A percentile compares a stretch with the other conserved stretches of the same genome.
These are phyloP conservation scores for Penicillium dipodomyicola DNA, from an alignment of 495 filamentous ascomycete species.

Conservation along the genomic window DNA sequence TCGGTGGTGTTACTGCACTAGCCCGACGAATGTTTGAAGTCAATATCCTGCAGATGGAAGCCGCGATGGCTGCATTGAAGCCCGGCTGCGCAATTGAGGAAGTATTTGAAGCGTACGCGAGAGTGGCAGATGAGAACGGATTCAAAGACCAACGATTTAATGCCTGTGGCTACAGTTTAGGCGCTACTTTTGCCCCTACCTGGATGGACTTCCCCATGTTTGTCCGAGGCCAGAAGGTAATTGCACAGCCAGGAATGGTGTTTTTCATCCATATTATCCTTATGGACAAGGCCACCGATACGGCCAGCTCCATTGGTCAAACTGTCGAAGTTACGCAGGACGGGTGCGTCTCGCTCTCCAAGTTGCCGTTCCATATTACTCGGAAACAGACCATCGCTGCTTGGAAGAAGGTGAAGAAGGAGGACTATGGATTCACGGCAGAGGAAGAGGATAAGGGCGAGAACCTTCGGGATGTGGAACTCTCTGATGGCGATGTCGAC, in stretches of 20 bases:
- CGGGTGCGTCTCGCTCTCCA: constrained; percentile 24
- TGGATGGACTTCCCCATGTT: constrained; percentile 33
- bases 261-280: constrained; percentile 31
- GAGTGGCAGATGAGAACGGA: constrained; percentile 27
- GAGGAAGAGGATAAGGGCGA: constrained; percentile 23
- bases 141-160: constrained; percentile 29
- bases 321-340: constrained; percentile 25
- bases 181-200: constrained; percentile 25
- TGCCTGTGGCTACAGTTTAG: constrained; percentile 23
- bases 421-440: constrained; percentile 25
- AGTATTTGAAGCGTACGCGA: constrained; percentile 28
- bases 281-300: constrained; percentile 30
- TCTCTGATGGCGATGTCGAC: constrained; percentile 23
- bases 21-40: constrained; percentile 22
- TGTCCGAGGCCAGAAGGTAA: constrained; percentile 22
- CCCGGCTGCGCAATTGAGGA: constrained; percentile 23
- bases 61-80: constrained; percentile 23
- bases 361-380: constrained; percentile 25
- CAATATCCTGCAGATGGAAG: constrained; percentile 27
- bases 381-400: constrained; percentile 24
- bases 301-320: constrained; percentile 26
- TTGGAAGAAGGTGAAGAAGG: constrained; percentile 28
- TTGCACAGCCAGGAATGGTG: constrained; percentile 23
- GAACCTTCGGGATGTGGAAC: constrained; percentile 25
- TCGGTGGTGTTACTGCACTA: constrained; percentile 25